Conservation (phyloP, 1,284 basidiomycete genomes). For the Peniophora sp. region DNA sequence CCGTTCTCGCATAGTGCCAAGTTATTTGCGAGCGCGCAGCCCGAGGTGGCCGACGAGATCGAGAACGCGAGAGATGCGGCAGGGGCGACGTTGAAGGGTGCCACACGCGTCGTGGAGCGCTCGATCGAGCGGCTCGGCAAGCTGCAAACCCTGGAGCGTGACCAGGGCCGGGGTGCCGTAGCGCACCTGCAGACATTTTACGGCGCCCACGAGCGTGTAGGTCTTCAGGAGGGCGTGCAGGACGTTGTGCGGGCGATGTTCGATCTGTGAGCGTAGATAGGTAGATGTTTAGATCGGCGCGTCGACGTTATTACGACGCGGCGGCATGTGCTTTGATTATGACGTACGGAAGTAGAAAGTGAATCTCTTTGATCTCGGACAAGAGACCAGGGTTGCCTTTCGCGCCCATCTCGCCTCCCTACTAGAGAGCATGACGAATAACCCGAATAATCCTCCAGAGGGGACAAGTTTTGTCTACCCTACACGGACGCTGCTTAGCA, state of each 20-base stretch:
- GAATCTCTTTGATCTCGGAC: background rate
- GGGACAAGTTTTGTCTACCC: conserved; percentile 22
- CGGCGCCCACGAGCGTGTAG: conserved; percentile 62
- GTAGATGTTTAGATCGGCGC: too few relatives aligned
- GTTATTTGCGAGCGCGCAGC: conserved; percentile 40
- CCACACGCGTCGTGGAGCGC: conserved; percentile 34
- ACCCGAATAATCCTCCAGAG: background rate
- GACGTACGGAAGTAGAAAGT: background rate
- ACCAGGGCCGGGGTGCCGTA: conserved; percentile 36
- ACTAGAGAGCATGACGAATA: background rate
- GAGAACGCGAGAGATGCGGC: conserved; percentile 19
- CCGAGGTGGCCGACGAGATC: conserved; percentile 1
- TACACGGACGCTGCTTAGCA: conserved; percentile 22
- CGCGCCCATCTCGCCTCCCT: background rate
- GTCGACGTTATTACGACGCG: too few relatives aligned
- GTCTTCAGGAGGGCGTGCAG: conserved; percentile 63
- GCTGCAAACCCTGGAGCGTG: conserved; percentile 41
- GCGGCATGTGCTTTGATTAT: too few relatives aligned
- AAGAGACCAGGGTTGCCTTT: background rate
- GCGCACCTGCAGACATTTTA: conserved; percentile 52
- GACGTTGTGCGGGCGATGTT: conserved; percentile 59
- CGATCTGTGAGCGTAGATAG: conserved; percentile 6
- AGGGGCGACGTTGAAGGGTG: conserved; percentile 28
- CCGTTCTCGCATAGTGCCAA: conserved; percentile 67
- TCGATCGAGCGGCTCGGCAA: conserved; percentile 50